Evolutionary conservation across 805 yeast genomes (phyloP).

Genomic region (Millerozyma miso): DNA sequence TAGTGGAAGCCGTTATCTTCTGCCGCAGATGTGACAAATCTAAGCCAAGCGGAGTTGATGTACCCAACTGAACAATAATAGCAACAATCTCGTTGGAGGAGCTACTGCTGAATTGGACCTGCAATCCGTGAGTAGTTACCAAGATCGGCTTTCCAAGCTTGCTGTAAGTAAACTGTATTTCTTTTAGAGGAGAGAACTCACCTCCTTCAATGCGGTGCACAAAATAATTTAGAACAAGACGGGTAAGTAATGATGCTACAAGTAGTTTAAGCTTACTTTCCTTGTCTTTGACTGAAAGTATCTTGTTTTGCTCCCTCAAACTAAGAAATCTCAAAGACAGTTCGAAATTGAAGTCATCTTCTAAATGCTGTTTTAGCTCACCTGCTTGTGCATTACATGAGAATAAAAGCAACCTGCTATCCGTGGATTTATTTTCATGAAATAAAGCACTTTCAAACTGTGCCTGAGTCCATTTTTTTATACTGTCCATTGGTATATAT

Average conservation of each 20-base stretch:
- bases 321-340: constrained; percentile 42
- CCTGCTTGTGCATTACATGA: background rate
- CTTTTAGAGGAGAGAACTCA: constrained; percentile 15
- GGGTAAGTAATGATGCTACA: constrained; percentile 43
- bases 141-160: constrained; percentile 57
- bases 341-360: constrained; percentile 46
- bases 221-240: constrained; percentile 35
- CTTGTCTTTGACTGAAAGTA: constrained; percentile 36
- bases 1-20: constrained; percentile 19
- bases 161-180: constrained; percentile 26
- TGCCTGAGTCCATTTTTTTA: background rate
- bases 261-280: constrained; percentile 36
- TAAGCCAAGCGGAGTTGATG: constrained; percentile 25
- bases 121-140: constrained; percentile 11
- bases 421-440: background rate
- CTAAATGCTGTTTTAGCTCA: constrained; percentile 5
- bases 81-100: constrained; percentile 51
- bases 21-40: constrained; percentile 37
- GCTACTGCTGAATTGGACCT: constrained; percentile 51
- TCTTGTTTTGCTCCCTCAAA: constrained; percentile 35
- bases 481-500: background rate
- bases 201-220: constrained; percentile 11
- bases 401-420: background rate
- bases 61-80: constrained; percentile 35
- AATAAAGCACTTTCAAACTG: background rate